phyloP scores from a whole-genome alignment of 306 rosid species.

The Citrullus colocynthis region DNA sequence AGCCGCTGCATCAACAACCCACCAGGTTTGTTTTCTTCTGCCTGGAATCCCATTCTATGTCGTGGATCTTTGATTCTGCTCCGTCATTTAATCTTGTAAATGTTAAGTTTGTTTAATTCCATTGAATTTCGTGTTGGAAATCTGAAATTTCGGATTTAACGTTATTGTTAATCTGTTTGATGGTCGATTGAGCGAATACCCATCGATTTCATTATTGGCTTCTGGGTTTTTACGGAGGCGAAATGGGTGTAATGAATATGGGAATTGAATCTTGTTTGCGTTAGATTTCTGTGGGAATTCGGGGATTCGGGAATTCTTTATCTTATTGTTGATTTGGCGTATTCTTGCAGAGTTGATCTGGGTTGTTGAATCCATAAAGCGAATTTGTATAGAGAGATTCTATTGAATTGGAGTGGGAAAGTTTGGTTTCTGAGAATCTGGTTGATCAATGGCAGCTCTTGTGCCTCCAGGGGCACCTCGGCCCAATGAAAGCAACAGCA shows the following conservation, averaged over 20 bases:
- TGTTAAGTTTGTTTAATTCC: neutral
- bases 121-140: neutral
- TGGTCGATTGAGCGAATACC: neutral
- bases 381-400: neutral
- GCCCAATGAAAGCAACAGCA: constrained; percentile 29
- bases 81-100: neutral
- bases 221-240: neutral
- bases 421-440: constrained; percentile 20
- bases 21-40: neutral
- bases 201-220: neutral
- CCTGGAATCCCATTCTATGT: neutral
- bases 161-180: neutral
- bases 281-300: neutral
- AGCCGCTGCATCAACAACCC: constrained; percentile 11
- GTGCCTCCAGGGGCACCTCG: constrained; percentile 99
- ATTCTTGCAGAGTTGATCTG: constrained; percentile 17
- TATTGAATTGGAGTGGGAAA: constrained; percentile 11
- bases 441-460: constrained; percentile 63
- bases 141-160: neutral
- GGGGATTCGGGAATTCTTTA: neutral
- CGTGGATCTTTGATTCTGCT: neutral
- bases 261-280: neutral
- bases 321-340: neutral
- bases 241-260: neutral
- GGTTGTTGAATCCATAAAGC: constrained; percentile 16